Base-by-base conservation (phyloP, 139 green algal species). In the Auxenochlorella protothecoides region DNA sequence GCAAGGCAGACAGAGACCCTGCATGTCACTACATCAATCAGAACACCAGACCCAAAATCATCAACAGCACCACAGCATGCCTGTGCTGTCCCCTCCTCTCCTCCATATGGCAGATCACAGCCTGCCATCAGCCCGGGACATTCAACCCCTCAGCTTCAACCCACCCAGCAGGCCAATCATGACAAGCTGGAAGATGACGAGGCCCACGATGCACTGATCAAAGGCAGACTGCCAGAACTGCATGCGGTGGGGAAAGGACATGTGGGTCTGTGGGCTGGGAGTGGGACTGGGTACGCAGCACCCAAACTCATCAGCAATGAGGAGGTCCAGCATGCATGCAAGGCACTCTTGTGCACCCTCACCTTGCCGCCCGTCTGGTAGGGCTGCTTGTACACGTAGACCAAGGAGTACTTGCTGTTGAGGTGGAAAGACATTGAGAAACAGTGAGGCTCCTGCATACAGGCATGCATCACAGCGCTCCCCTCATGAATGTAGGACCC, bases 171-270 rank as follows among this genome's bases (percentile, higher is more conserved):
- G 71, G 5, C 72, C 80, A 9, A 88, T 70, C 82, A 87, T 88
- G 52, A 87, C 78, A 14, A 89, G 63, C 73, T 92, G 86, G 70
- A 90, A 85, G 73, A 89, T 81, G 70, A 90, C 75, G 55, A 90
- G 64, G 4, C 74, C 82, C 3, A 70, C 65, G 69, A 89, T 83
- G 61, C 85, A 77, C 68, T 92, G 86, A 51, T 84, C 60, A 68
- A 88, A 90, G 27, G 88, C 74, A 53, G 85, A 75, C 7, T 51
- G 51, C 78, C 78, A 86, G 12, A 77, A 65, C 80, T 83, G 80
- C 68, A 63, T 13, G 57, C 2, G 56, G 51, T 4, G n/a, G 6
- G 56, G 51, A 6, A 12, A 2, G 7, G 51, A 55, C 55, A 59
- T 15, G 3, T 69, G 44, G n/a, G 15, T 16, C 51, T 59, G 15